Evolutionary conservation across 2,329 filamentous ascomycete genomes (phyloP).

Genomic region (Lachnellula hyalina): DNA sequence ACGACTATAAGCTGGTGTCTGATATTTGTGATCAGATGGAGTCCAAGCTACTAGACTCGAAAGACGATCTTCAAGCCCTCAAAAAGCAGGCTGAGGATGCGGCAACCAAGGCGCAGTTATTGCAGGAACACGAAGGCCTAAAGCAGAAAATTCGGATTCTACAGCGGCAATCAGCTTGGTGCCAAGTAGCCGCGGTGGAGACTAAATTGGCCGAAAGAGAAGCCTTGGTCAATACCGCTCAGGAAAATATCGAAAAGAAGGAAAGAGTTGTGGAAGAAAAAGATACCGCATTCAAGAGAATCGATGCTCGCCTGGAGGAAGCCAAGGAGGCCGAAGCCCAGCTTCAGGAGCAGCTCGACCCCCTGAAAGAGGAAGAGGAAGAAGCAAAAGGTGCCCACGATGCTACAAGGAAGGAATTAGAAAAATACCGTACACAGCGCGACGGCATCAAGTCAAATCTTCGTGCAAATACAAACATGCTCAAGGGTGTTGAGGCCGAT

Average conservation of each 20-base stretch:
- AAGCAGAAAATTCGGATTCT: constrained; percentile 55
- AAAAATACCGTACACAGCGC: constrained; percentile 56
- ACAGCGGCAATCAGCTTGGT: constrained; percentile 66
- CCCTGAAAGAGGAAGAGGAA: constrained; percentile 42
- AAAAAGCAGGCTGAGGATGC: constrained; percentile 56
- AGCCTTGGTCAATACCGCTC: constrained; percentile 28
- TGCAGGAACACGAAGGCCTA: constrained; percentile 62
- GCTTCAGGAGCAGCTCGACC: constrained; percentile 31
- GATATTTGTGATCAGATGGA: constrained; percentile 71
- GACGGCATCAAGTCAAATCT: constrained; percentile 58
- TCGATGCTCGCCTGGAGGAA: constrained; percentile 33
- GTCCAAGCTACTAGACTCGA: constrained; percentile 53
- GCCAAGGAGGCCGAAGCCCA: constrained; percentile 20
- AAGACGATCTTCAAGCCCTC: constrained; percentile 59
- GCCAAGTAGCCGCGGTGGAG: constrained; percentile 76
- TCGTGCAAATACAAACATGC: constrained; percentile 45
- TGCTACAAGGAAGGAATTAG: constrained; percentile 47
- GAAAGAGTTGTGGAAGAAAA: constrained; percentile 47
- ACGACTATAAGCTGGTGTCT: constrained; percentile 81
- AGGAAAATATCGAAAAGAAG: constrained; percentile 34
- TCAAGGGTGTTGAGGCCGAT: constrained; percentile 40
- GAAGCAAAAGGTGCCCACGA: constrained; percentile 49
- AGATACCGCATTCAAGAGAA: constrained; percentile 31
- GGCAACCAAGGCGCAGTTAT: constrained; percentile 56
- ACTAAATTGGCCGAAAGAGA: constrained; percentile 40